A percentile compares a stretch with the other conserved stretches of the same genome.
These are phyloP conservation scores for Pichia sp. DNA, from an alignment of 1,139 yeast genomes.

Conservation along the genomic window DNA sequence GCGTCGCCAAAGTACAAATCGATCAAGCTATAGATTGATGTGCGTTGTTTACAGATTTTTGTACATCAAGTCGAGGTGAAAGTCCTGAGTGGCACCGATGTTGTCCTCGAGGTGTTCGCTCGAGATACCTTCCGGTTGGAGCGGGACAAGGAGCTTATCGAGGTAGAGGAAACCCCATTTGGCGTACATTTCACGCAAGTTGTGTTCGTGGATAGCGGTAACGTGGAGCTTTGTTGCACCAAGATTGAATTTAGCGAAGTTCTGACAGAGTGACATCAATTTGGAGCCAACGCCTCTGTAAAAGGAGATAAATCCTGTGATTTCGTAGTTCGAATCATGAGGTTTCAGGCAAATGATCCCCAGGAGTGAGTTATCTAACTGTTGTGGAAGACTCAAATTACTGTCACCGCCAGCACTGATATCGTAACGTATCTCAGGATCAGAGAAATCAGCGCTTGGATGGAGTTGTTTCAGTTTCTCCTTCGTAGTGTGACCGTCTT, in stretches of 20 bases:
- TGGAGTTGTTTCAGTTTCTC: constrained; percentile 15
- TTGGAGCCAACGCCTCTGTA: constrained; percentile 36
- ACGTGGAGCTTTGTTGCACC: constrained; percentile 27
- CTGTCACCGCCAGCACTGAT: background rate
- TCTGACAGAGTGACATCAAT: constrained; percentile 23
- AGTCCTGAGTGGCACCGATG: constrained; percentile 25
- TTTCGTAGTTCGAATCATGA: constrained; percentile 27
- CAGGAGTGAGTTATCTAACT: constrained; percentile 22
- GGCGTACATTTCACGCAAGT: constrained; percentile 39
- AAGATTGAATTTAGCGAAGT: constrained; percentile 12
- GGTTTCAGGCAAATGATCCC: constrained; percentile 44
- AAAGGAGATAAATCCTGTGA: constrained; percentile 50
- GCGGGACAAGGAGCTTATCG: constrained; percentile 23
- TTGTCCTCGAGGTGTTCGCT: constrained; percentile 31
- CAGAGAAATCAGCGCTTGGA: constrained; percentile 11
- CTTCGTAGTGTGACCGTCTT: constrained; percentile 27
- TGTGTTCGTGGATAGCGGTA: constrained; percentile 45
- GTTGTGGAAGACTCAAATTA: constrained; percentile 2
- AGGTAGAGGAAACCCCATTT: constrained; percentile 35
- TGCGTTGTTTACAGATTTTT: constrained; percentile 6
- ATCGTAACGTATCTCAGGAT: constrained; percentile 2
- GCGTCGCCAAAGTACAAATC: too few relatives aligned
- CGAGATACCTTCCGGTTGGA: constrained; percentile 18
- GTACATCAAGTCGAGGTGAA: constrained; percentile 20
- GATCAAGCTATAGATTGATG: too few relatives aligned